Percentiles rank a stretch among this genome's conserved stretches.
Evolutionary conservation across 371 early-diverging fungal genomes (phyloP).

Genomic region (Mucor piriformis): DNA sequence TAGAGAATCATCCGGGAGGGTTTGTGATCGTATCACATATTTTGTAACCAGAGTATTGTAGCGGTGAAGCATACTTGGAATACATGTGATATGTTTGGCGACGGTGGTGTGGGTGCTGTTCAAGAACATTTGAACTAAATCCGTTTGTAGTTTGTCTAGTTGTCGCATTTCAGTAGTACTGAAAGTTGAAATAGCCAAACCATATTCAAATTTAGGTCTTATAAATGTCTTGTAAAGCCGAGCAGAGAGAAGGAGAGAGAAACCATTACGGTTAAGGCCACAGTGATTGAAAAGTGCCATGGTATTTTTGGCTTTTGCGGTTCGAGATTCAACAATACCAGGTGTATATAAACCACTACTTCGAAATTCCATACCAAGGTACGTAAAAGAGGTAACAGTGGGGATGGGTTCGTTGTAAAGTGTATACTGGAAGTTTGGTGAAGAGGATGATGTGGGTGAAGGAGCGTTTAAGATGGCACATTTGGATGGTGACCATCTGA

Average conservation of each 20-base stretch:
- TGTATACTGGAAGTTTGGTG: background rate
- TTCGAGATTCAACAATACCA: background rate
- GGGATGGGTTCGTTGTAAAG: constrained; percentile 22
- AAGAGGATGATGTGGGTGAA: background rate
- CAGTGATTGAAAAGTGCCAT: constrained; percentile 1
- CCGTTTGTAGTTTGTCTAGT: background rate
- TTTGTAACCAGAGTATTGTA: background rate
- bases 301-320: background rate
- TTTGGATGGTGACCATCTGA: background rate
- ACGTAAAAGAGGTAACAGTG: constrained; percentile 3
- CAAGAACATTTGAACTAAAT: background rate
- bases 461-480: background rate
- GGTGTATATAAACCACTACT: background rate
- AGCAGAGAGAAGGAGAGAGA: background rate
- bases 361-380: constrained; percentile 20
- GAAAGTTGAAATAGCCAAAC: background rate
- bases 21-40: background rate
- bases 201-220: background rate
- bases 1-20: background rate
- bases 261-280: background rate
- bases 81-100: constrained; percentile 1
- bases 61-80: background rate
- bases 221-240: background rate
- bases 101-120: background rate
- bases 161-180: background rate